Conservation (phyloP, 2,329 filamentous ascomycete genomes). For the Aspergillus sp. region DNA sequence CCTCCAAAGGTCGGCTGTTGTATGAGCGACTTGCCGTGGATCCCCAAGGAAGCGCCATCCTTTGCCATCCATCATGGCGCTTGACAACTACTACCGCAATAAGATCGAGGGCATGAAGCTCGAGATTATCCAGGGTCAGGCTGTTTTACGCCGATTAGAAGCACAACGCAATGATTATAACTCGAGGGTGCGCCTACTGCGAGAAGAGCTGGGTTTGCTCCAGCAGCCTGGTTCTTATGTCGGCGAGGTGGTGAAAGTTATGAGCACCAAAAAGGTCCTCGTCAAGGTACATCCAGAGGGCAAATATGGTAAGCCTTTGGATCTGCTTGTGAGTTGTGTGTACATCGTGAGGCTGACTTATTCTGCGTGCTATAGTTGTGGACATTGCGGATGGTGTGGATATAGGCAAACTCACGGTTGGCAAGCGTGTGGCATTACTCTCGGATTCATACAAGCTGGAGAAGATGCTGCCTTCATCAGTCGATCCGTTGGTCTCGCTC, state of each 20-base stretch:
- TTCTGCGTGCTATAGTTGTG: slow-evolving; percentile 60
- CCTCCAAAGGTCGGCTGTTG: not conserved
- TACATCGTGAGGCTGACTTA: slow-evolving; percentile 5
- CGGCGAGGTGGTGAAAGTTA: slow-evolving; percentile 99
- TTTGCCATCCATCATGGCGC: slow-evolving; percentile 69
- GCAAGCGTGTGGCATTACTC: slow-evolving; percentile 93
- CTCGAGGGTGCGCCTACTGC: slow-evolving; percentile 86
- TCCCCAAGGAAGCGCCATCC: slow-evolving; percentile 19
- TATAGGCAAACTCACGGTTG: slow-evolving; percentile 89
- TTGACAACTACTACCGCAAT: slow-evolving; percentile 99
- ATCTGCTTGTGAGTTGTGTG: not conserved
- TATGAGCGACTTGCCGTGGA: slow-evolving; percentile 2
- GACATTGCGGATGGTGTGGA: slow-evolving; percentile 94
- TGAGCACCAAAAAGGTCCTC: slow-evolving; percentile 98
- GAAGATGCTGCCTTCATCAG: slow-evolving; percentile 95
- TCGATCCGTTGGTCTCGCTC: slow-evolving; percentile 95
- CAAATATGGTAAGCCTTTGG: slow-evolving; percentile 78
- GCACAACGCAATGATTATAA: slow-evolving; percentile 99
- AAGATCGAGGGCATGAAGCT: slow-evolving; percentile 99
- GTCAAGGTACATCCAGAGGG: slow-evolving; percentile 99
- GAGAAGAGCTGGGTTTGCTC: slow-evolving; percentile 90
- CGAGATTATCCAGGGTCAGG: slow-evolving; percentile 98
- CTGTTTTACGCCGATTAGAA: slow-evolving; percentile 87
- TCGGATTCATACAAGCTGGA: slow-evolving; percentile 98
- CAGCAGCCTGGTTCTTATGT: slow-evolving; percentile 98